Conservation (phyloP, 148 eudicot species). For the Chenopodium album region DNA sequence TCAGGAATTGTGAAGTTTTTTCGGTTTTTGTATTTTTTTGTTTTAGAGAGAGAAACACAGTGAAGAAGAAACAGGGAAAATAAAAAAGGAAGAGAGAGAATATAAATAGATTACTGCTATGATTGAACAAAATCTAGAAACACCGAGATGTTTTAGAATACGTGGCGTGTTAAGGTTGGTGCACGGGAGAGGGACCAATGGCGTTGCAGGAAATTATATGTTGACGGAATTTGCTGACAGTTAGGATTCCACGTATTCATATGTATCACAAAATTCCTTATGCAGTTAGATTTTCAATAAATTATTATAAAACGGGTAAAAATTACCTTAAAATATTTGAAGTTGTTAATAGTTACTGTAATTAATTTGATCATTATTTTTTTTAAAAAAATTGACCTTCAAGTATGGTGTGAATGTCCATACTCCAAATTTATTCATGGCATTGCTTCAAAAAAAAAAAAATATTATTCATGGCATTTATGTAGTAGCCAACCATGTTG, state of each 20-base stretch:
- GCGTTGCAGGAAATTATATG: conserved; percentile 24
- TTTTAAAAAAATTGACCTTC: too few relatives aligned
- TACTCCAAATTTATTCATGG: too few relatives aligned
- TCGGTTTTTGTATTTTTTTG: neutral
- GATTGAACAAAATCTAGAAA: conserved; percentile 37
- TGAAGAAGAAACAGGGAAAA: neutral
- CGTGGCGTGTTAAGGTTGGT: conserved; percentile 40
- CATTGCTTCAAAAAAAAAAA: too few relatives aligned
- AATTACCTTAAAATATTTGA: too few relatives aligned
- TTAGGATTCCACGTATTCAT: neutral
- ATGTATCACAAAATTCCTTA: too few relatives aligned
- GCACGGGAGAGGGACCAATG: conserved; percentile 64
- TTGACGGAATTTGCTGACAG: neutral
- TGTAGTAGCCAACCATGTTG: too few relatives aligned
- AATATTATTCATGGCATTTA: too few relatives aligned
- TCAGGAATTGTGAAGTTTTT: neutral
- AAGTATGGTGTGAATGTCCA: too few relatives aligned
- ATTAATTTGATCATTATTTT: too few relatives aligned
- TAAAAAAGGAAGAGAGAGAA: neutral
- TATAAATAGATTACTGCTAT: conserved; percentile 33
- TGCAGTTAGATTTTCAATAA: too few relatives aligned
- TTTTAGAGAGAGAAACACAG: neutral
- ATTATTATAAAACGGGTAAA: too few relatives aligned
- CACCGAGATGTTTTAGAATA: conserved; percentile 26
- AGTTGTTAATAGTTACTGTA: too few relatives aligned